Evolutionary conservation across 2,329 filamentous ascomycete species (phyloP).

Genomic region (Alternaria alternata): DNA sequence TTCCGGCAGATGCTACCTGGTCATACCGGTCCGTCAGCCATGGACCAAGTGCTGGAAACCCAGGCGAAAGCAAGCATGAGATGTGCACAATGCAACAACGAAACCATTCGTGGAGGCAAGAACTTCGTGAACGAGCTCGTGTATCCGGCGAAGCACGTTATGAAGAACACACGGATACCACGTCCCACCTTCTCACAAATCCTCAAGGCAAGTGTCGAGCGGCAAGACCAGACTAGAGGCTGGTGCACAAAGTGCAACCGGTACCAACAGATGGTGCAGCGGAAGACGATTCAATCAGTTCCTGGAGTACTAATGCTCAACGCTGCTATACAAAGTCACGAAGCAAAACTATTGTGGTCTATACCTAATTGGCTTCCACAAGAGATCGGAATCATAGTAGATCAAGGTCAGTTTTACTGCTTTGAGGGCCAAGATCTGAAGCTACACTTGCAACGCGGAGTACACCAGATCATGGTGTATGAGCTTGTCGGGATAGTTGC

Average conservation of each 20-base stretch:
- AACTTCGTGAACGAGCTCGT: slow-evolving; percentile 86
- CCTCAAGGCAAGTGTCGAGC: slow-evolving; percentile 89
- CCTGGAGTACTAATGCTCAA: slow-evolving; percentile 91
- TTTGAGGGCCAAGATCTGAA: slow-evolving; percentile 92
- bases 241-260: slow-evolving; percentile 93
- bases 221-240: slow-evolving; percentile 85
- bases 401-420: slow-evolving; percentile 91
- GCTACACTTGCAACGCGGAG: slow-evolving; percentile 78
- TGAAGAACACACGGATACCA: slow-evolving; percentile 65
- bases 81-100: slow-evolving; percentile 86
- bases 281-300: slow-evolving; percentile 82
- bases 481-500: slow-evolving; percentile 89
- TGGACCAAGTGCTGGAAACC: slow-evolving; percentile 79
- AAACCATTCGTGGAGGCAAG: slow-evolving; percentile 80
- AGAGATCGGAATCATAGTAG: slow-evolving; percentile 90
- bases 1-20: slow-evolving; percentile 72
- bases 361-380: slow-evolving; percentile 90
- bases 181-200: slow-evolving; percentile 80
- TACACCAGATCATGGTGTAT: slow-evolving; percentile 85
- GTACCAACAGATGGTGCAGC: slow-evolving; percentile 86
- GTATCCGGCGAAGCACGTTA: slow-evolving; percentile 71
- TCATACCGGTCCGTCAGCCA: slow-evolving; percentile 60
- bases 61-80: slow-evolving; percentile 76
- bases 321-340: slow-evolving; percentile 74
- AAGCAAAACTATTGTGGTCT: slow-evolving; percentile 84